These are phyloP conservation scores for Microdochium trichocladiopsis DNA, from an alignment of 2,329 filamentous ascomycete species.

Conservation along the genomic window DNA sequence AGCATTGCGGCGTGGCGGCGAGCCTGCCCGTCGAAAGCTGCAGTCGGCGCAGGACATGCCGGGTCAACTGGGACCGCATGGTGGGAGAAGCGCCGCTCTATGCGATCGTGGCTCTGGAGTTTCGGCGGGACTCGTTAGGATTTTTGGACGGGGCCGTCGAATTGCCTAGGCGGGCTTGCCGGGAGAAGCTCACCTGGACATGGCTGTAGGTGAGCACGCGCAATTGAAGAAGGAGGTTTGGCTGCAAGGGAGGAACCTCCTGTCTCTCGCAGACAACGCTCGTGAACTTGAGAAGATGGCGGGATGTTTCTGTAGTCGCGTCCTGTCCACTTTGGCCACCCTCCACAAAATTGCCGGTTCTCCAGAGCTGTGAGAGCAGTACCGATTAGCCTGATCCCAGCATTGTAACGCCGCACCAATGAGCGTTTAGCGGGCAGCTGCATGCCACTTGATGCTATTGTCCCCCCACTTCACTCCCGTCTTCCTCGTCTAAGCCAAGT, in stretches of 20 bases:
- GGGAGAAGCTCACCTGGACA: not conserved
- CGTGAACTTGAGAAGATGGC: not conserved
- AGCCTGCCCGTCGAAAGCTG: conserved; percentile 14
- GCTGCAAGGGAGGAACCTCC: not conserved
- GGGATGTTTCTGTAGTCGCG: not conserved
- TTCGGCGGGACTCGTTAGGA: not conserved
- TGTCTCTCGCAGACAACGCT: no score
- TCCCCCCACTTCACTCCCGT: no score
- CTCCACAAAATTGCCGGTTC: conserved; percentile 1
- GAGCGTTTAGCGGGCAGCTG: no score
- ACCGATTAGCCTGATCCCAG: no score
- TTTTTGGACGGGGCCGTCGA: not conserved
- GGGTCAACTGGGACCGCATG: conserved; percentile 27
- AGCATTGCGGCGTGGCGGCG: conserved; percentile 5
- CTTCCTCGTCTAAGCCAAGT: no score
- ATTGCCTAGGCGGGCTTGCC: not conserved
- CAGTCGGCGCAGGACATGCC: conserved; percentile 29
- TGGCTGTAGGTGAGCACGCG: not conserved
- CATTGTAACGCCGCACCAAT: no score
- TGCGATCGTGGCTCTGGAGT: not conserved
- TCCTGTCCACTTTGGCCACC: not conserved
- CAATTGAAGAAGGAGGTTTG: not conserved
- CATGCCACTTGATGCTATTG: no score
- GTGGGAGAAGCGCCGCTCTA: conserved; percentile 8
- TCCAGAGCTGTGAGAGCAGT: no score